These are phyloP conservation scores for Zygosaccharomyces siamensis DNA, from an alignment of 805 yeast species.

Conservation along the genomic window DNA sequence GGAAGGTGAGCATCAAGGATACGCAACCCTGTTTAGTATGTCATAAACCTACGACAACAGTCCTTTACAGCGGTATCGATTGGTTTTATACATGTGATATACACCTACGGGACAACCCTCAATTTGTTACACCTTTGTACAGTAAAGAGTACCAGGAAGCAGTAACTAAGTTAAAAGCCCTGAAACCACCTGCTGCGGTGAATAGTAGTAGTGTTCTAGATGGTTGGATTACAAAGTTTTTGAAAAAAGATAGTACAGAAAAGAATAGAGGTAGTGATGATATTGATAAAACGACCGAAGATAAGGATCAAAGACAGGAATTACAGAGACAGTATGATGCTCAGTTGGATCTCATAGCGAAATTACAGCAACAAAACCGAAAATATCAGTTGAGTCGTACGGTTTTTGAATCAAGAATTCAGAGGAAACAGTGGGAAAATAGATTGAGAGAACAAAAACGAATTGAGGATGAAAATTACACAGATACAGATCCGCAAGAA, in stretches of 20 bases:
- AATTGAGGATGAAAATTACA: constrained; percentile 25
- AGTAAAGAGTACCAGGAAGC: constrained; percentile 19
- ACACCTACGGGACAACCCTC: constrained; percentile 34
- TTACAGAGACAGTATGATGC: constrained; percentile 17
- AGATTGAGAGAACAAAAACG: constrained; percentile 12
- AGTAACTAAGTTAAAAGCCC: constrained; percentile 14
- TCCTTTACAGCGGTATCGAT: constrained; percentile 28
- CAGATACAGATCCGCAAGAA: constrained; percentile 30
- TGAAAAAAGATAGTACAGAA: constrained; percentile 14
- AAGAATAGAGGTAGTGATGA: not conserved
- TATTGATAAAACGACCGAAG: not conserved
- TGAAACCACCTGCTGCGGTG: constrained; percentile 15
- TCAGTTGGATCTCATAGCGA: constrained; percentile 20
- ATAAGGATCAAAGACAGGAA: constrained; percentile 1
- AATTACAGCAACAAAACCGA: constrained; percentile 17
- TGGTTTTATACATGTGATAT: constrained; percentile 35
- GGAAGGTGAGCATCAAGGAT: constrained; percentile 31
- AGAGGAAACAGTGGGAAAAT: constrained; percentile 12
- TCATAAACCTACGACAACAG: constrained; percentile 26
- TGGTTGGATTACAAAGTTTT: constrained; percentile 31
- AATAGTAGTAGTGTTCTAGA: constrained; percentile 28
- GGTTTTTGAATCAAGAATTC: constrained; percentile 25
- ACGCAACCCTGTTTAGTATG: constrained; percentile 31
- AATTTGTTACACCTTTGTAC: constrained; percentile 30
- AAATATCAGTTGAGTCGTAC: constrained; percentile 21